phyloP scores from a whole-genome alignment of 1,284 basidiomycete genomes.

The Tylopilus sp. region DNA sequence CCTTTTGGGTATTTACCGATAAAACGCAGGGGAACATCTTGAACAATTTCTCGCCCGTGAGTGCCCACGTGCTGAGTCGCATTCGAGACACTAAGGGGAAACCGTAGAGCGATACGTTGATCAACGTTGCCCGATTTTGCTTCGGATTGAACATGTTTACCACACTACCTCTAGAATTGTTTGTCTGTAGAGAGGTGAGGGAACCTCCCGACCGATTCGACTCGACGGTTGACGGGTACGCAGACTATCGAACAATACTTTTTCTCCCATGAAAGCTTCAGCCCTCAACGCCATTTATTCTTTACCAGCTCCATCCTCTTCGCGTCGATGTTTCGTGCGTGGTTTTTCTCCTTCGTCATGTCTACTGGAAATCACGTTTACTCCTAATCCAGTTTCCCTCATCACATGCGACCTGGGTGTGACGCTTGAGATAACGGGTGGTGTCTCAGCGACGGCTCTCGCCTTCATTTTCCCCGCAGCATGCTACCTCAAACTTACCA shows the following conservation, averaged over 20 bases:
- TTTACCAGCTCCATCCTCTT: constrained; percentile 87
- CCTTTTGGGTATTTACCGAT: constrained; percentile 91
- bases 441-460: constrained; percentile 88
- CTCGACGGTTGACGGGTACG: constrained; percentile 3
- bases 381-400: constrained; percentile 63
- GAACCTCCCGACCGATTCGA: background rate
- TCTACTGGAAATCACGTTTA: background rate
- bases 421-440: constrained; percentile 96
- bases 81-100: constrained; percentile 12
- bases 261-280: constrained; percentile 82
- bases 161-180: constrained; percentile 88
- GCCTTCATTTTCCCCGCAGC: constrained; percentile 93
- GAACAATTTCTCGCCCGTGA: constrained; percentile 82
- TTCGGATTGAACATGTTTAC: constrained; percentile 99
- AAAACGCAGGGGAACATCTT: constrained; percentile 92
- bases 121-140: constrained; percentile 92
- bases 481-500: constrained; percentile 77
- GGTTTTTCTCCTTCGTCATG: background rate
- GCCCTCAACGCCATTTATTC: constrained; percentile 80
- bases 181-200: constrained; percentile 86
- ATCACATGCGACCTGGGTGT: constrained; percentile 96
- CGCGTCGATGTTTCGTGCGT: constrained; percentile 77
- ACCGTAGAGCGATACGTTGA: constrained; percentile 71
- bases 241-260: constrained; percentile 92
- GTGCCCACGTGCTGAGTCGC: constrained; percentile 13